Percentiles rank a stretch among this genome's conserved stretches.
These are phyloP conservation scores for Plasmodium vivax DNA, from an alignment of 169 alveolate genomes.

Conservation along the genomic window DNA sequence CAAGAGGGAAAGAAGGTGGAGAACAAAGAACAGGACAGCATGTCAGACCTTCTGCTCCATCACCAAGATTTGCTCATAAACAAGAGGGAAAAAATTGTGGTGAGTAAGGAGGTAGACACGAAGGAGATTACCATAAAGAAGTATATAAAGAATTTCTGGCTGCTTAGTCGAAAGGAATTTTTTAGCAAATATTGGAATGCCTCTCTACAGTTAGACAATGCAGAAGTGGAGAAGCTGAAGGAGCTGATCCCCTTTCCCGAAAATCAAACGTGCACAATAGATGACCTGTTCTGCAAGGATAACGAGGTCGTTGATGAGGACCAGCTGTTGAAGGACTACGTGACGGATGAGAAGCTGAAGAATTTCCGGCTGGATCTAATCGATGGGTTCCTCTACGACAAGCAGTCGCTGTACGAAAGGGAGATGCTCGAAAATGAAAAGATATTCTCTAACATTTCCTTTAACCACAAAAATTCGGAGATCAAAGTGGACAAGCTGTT, in stretches of 20 bases:
- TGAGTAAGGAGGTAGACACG: conserved; percentile 9
- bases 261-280: neutral
- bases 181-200: conserved; percentile 23
- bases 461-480: conserved; percentile 43
- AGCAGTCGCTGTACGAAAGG: conserved; percentile 55
- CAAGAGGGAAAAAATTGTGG: conserved; percentile 47
- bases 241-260: neutral
- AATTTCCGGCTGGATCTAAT: conserved; percentile 41
- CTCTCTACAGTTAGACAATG: neutral
- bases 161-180: conserved; percentile 15
- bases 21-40: neutral
- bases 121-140: conserved; percentile 4
- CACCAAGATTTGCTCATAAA: conserved; percentile 67
- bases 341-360: conserved; percentile 57
- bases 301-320: conserved; percentile 9
- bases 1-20: neutral
- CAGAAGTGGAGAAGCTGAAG: conserved; percentile 58
- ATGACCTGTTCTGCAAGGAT: conserved; percentile 2
- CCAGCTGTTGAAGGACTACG: neutral
- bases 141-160: conserved; percentile 44
- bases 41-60: conserved; percentile 1
- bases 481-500: conserved; percentile 40
- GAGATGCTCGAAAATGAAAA: conserved; percentile 67
- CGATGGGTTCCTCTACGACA: conserved; percentile 50
- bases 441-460: conserved; percentile 17